A percentile compares a stretch with the other conserved stretches of the same genome.
Conservation (phyloP, 164 flowering plant species). For the Berberis thunbergii region DNA sequence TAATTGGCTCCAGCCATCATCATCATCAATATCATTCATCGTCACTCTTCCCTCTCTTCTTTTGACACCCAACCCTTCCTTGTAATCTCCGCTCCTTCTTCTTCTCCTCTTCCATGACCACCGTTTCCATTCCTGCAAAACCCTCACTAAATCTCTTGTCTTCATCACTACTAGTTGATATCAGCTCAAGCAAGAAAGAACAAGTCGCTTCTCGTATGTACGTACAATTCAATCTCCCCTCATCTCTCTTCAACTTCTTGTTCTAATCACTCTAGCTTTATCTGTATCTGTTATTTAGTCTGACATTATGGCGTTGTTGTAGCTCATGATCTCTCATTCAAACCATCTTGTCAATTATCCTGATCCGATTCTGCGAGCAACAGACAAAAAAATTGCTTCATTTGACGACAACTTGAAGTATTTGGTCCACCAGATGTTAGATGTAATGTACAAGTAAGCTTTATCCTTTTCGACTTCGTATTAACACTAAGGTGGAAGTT, state of each 20-base stretch:
- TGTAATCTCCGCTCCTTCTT: background rate
- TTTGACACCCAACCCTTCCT: conserved; percentile 11
- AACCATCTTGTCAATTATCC: conserved; percentile 86
- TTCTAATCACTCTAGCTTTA: too few species aligned
- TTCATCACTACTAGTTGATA: conserved; percentile 8
- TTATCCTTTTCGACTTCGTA: conserved; percentile 1
- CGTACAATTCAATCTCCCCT: too few species aligned
- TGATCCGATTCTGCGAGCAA: conserved; percentile 65
- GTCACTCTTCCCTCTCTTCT: conserved; percentile 20
- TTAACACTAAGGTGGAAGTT: background rate
- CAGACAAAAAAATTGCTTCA: conserved; percentile 55
- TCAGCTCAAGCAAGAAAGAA: conserved; percentile 35
- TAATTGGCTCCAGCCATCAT: conserved; percentile 14
- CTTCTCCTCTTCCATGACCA: conserved; percentile 13
- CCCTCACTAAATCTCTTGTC: conserved; percentile 7
- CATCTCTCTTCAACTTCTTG: too few species aligned
- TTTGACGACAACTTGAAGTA: conserved; percentile 80
- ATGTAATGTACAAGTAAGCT: conserved; percentile 86
- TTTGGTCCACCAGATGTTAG: conserved; percentile 83
- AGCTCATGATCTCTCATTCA: conserved; percentile 68
- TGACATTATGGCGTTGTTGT: conserved; percentile 8
- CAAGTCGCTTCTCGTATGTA: conserved; percentile 44
- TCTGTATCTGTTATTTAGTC: background rate
- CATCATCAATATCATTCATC: conserved; percentile 10
- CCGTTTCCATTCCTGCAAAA: conserved; percentile 9